Conservation (phyloP, 805 yeast species). For the Candida parachauliodes region DNA sequence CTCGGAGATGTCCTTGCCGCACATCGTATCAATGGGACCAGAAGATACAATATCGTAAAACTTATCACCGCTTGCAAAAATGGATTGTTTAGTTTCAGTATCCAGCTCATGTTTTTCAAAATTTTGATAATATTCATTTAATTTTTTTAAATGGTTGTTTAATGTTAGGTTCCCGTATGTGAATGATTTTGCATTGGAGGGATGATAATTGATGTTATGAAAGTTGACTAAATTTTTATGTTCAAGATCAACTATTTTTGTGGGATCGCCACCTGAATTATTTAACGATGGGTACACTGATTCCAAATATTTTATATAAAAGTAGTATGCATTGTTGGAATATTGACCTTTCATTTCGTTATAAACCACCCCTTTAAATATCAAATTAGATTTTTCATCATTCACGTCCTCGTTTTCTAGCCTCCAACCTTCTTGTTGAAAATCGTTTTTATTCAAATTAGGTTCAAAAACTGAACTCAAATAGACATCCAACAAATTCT, state of each 20-base stretch:
- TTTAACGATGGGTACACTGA: conserved; percentile 78
- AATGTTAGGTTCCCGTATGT: conserved; percentile 83
- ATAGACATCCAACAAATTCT: conserved; percentile 82
- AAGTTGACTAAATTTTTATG: conserved; percentile 77
- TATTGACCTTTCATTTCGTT: conserved; percentile 99
- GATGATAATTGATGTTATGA: conserved; percentile 77
- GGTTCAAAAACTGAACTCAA: conserved; percentile 86
- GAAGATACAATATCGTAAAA: conserved; percentile 30
- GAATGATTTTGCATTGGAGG: conserved; percentile 81
- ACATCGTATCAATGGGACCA: conserved; percentile 73
- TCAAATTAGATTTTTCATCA: conserved; percentile 58
- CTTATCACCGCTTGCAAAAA: conserved; percentile 19
- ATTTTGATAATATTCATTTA: conserved; percentile 46
- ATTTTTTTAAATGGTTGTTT: conserved; percentile 51
- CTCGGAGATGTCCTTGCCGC: conserved; percentile 55
- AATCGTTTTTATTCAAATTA: conserved; percentile 71
- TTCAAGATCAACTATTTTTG: conserved; percentile 64
- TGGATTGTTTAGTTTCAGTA: conserved; percentile 42
- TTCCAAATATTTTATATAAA: conserved; percentile 80
- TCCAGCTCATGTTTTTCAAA: conserved; percentile 49
- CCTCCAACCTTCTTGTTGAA: conserved; percentile 97
- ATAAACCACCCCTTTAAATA: conserved; percentile 92
- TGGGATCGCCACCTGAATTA: conserved; percentile 94
- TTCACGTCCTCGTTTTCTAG: conserved; percentile 65
- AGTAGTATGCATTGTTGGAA: conserved; percentile 81